These are phyloP conservation scores for Obba rivulosa DNA, from an alignment of 768 basidiomycete genomes.

Conservation along the genomic window DNA sequence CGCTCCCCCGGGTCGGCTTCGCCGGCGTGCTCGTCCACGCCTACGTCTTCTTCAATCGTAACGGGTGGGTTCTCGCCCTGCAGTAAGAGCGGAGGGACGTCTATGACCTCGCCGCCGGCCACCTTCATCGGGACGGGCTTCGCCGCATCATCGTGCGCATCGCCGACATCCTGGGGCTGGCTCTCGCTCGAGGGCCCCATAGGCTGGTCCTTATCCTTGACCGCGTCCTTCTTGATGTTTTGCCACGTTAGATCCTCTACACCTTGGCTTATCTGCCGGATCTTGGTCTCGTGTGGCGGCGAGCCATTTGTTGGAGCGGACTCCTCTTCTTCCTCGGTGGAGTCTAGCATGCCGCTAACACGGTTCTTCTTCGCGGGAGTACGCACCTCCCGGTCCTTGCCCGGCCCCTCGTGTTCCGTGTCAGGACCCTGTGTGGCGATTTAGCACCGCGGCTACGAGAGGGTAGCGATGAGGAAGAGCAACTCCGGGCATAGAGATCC, in stretches of 20 bases:
- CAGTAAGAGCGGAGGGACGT: conserved; percentile 4
- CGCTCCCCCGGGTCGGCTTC: conserved; percentile 21
- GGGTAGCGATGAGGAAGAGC: not conserved
- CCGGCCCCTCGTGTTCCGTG: conserved; percentile 19
- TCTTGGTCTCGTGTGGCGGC: conserved; percentile 75
- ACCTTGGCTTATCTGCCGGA: conserved; percentile 71
- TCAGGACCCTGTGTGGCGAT: conserved; percentile 18
- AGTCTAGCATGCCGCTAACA: conserved; percentile 41
- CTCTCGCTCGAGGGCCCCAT: not conserved
- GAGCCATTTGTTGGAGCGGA: conserved; percentile 40
- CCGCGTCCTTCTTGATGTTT: conserved; percentile 34
- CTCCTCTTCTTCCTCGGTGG: conserved; percentile 52
- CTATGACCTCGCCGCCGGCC: not conserved
- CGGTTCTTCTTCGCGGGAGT: conserved; percentile 78
- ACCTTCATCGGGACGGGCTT: not conserved
- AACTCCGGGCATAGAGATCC: not conserved
- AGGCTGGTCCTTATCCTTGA: conserved; percentile 4
- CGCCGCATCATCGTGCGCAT: not conserved
- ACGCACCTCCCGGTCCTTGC: conserved; percentile 43
- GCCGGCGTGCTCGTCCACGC: conserved; percentile 18
- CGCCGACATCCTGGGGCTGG: not conserved
- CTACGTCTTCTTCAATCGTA: conserved; percentile 13
- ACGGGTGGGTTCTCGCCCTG: conserved; percentile 15
- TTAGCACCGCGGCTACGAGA: conserved; percentile 9
- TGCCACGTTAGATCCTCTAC: conserved; percentile 76